Evolutionary conservation across 768 basidiomycete species (phyloP), one percentile per base, ranked within the genome.

Genomic region (Lactarius trivialis): DNA sequence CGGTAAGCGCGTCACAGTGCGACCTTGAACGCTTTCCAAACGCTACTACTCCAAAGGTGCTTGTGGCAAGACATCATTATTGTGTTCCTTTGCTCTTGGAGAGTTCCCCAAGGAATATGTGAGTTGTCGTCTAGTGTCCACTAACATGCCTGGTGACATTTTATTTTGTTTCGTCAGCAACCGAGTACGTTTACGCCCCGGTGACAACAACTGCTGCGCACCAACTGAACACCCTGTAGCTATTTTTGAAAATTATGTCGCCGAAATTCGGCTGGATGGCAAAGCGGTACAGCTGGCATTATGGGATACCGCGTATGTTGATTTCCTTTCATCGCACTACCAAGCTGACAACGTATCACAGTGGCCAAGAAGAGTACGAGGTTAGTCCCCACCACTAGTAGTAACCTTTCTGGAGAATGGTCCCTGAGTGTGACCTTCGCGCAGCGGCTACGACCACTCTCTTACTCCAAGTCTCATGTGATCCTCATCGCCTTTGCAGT

Each of bases 351-450:
- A 56, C 62, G 64, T 65, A 65, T 68, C 58, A 60, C 71, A 97
- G 95, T 70, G 95, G 96, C 51, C 95, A 98, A 78, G 96, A 99
- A 79, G 96, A 97, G 77, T 98, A 99, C 74, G 96, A 98, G 80
- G 91, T 91, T 62, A 55, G 78, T 70, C 54, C 7, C 34, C n/a
- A 2, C 19, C 24, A 12, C 30, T 11, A 9, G 9, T 53, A n/a
- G n/a, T n/a, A n/a, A n/a, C 2, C 39, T 41, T n/a, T n/a, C 6
- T 48, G 50, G n/a, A 33, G 28, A 54, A 51, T 21, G 39, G 19
- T 36, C 21, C 24, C 56, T 65, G 60, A 67, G 55, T 61, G 12
- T 39, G 14, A 53, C 57, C 21, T n/a, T 48, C 48, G 17, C 30
- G 7, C 71, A 94, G 88, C 88, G 96, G 67, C 80, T 98, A 70